Evolutionary conservation across 2,329 filamentous ascomycete species (phyloP), one percentile per base, ranked within the genome.

Genomic region (Cercospora sesami): DNA sequence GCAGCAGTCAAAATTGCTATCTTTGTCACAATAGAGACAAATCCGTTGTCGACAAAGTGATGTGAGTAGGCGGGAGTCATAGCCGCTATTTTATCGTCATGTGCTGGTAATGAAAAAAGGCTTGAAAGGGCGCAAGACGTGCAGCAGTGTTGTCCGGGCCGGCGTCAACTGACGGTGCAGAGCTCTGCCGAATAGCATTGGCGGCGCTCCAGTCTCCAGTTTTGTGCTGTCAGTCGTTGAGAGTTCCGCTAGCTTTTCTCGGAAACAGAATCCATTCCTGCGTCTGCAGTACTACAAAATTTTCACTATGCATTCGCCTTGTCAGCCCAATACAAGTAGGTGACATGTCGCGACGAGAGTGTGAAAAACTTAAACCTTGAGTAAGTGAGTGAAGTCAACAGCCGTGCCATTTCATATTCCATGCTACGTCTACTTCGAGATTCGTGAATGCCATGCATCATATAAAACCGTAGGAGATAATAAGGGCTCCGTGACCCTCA

Each of bases 331-430:
- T 16, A 36, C 33, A 6, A 36, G 33, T 16, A 36, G 33, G 9
- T 3, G 16, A 42, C 7, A 42, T 5, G 3, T 42, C 16, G 6
- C 3, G 16, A 42, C 36, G 8, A n/a, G 14, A 6, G 16, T 42
- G 36, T 4, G 36, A 4, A 7, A 42, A n/a, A 42, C 6, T 42
- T 4, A 42, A 42, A 42, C 6, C 36, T 42, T n/a, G 36, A 9
- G 36, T 42, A 8, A 42, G 36, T n/a, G 36, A 51, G 45, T 51
- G 45, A 58, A 58, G 26, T 58, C 53, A 26, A 58, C 53, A 31
- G 53, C 53, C 53, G 53, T 58, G 30, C 30, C 53, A 58, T 58
- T 58, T 58, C 53, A 58, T 58, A 31, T 31, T 58, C 53, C 53
- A 58, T 58, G 53, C 53, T 58, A 30, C 14, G 53, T 58, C 53